Evolutionary conservation across 257 asterid species (phyloP).

Genomic region (Mitragyna speciosa): DNA sequence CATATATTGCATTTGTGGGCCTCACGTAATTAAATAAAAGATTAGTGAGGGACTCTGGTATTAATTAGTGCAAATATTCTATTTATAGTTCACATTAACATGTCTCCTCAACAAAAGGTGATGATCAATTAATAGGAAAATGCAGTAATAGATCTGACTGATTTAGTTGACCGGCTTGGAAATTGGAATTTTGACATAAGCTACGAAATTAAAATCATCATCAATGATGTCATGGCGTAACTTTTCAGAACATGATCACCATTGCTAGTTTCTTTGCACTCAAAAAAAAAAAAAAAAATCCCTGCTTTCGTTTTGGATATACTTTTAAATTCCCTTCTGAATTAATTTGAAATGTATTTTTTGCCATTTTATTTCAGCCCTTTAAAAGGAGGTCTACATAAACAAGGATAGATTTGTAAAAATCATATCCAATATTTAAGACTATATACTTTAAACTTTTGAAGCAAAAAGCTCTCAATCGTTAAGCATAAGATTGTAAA

Average conservation of each 20-base stretch:
- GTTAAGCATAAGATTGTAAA: neutral
- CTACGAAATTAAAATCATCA: constrained; percentile 12
- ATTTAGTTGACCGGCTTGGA: constrained; percentile 28
- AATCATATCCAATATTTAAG: neutral
- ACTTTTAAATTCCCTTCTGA: neutral
- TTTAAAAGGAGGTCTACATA: no score
- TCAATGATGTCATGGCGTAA: constrained; percentile 2
- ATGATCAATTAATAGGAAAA: neutral
- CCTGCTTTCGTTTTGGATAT: neutral
- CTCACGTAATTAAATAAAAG: constrained; percentile 18
- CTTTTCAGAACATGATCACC: neutral
- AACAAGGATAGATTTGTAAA: neutral
- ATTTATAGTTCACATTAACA: constrained; percentile 32
- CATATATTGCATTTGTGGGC: constrained; percentile 43
- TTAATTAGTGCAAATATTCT: constrained; percentile 23
- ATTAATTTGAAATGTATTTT: neutral
- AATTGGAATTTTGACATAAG: neutral
- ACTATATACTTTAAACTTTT: neutral
- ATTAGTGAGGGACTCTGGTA: constrained; percentile 2
- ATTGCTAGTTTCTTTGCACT: neutral
- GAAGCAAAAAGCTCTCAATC: neutral
- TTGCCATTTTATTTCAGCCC: no score
- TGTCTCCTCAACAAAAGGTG: constrained; percentile 39
- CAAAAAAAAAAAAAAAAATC: no score
- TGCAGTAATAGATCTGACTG: constrained; percentile 34